These are phyloP conservation scores for Aspergillus viridinutans DNA, from an alignment of 2,329 filamentous ascomycete genomes.

Conservation along the genomic window DNA sequence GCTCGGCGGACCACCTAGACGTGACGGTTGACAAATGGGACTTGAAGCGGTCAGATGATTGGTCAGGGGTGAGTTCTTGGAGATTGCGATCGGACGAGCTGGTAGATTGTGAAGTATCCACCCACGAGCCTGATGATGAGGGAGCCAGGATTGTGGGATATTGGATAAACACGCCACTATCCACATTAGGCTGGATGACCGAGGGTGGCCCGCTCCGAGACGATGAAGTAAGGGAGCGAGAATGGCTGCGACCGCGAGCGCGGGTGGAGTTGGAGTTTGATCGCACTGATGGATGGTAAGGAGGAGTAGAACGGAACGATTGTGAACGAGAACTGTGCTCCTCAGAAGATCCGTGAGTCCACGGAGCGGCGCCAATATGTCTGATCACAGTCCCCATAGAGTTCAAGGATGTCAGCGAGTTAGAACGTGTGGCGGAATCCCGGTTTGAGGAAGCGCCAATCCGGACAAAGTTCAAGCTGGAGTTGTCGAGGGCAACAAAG, in stretches of 20 bases:
- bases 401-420: constrained; percentile 39
- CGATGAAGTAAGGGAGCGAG: constrained; percentile 32
- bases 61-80: constrained; percentile 31
- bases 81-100: constrained; percentile 15
- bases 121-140: constrained; percentile 40
- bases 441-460: constrained; percentile 29
- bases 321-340: constrained; percentile 32
- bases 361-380: constrained; percentile 31
- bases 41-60: constrained; percentile 35
- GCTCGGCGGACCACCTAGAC: constrained; percentile 40
- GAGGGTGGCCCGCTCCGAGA: constrained; percentile 32
- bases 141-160: constrained; percentile 34
- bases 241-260: constrained; percentile 23
- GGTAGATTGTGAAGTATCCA: constrained; percentile 29
- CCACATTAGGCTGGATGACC: constrained; percentile 35
- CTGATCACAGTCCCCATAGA: constrained; percentile 40
- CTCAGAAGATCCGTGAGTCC: constrained; percentile 31
- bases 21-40: constrained; percentile 44
- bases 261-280: constrained; percentile 33
- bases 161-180: constrained; percentile 35
- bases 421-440: constrained; percentile 30
- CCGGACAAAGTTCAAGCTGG: constrained; percentile 36
- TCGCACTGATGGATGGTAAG: constrained; percentile 30
- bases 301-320: constrained; percentile 40
- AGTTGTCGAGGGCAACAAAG: constrained; percentile 35